phyloP scores from a whole-genome alignment of 2,329 filamentous ascomycete species.

The Alternaria sp. region DNA sequence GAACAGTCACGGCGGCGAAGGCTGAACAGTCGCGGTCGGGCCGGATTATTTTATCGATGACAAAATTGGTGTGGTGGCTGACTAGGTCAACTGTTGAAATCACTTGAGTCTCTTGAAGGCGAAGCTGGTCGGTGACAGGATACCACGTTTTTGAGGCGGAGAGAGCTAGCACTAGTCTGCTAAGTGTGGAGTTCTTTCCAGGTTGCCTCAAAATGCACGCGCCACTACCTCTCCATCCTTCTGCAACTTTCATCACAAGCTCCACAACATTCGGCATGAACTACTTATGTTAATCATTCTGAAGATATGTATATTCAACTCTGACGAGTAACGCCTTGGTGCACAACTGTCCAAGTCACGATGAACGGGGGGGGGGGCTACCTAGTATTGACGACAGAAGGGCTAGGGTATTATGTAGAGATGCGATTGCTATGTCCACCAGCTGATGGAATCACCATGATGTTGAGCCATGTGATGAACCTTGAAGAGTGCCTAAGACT shows the following conservation, averaged over 20 bases:
- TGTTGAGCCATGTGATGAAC: background rate
- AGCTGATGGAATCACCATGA: background rate
- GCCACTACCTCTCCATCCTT: background rate
- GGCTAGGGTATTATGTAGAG: background rate
- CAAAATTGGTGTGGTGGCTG: background rate
- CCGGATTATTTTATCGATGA: too few relatives aligned
- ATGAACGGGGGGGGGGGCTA: background rate
- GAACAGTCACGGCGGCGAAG: conserved; percentile 30
- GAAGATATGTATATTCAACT: too few relatives aligned
- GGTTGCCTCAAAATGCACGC: background rate
- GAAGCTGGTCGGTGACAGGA: background rate
- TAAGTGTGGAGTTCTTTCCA: background rate
- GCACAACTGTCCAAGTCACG: background rate
- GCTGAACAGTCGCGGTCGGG: background rate
- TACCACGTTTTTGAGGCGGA: background rate
- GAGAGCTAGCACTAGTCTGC: background rate
- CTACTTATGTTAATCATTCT: too few relatives aligned
- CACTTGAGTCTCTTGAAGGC: background rate
- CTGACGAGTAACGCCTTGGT: background rate
- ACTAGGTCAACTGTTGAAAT: background rate
- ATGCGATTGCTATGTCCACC: background rate
- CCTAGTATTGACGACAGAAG: background rate
- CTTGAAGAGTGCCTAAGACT: conserved; percentile 18
- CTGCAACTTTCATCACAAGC: background rate
- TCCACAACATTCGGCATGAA: background rate